Conservation (phyloP, 805 yeast genomes). For the Kazachstania viticola region DNA sequence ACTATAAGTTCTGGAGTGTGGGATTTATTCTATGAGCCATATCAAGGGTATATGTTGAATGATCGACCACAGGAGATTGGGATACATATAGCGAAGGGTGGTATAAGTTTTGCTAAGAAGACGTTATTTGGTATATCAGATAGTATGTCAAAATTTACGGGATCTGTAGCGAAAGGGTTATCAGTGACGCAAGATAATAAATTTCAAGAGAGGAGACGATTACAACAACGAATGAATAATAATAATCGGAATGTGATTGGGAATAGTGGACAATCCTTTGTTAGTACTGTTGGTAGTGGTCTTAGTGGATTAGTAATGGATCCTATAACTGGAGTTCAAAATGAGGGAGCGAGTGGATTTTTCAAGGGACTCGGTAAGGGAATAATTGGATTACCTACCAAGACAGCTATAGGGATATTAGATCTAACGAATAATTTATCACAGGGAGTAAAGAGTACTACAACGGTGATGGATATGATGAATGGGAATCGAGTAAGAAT, state of each 20-base stretch:
- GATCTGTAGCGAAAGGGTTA: conserved; percentile 88
- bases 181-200: conserved; percentile 78
- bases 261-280: conserved; percentile 78
- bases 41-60: conserved; percentile 86
- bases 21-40: conserved; percentile 95
- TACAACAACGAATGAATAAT: conserved; percentile 61
- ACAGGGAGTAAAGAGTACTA: conserved; percentile 87
- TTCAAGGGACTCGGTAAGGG: conserved; percentile 92
- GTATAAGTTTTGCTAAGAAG: conserved; percentile 84
- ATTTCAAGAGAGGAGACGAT: conserved; percentile 72
- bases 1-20: conserved; percentile 88
- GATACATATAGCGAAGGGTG: conserved; percentile 91
- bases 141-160: conserved; percentile 84
- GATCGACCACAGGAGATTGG: conserved; percentile 96
- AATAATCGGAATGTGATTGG: conserved; percentile 80
- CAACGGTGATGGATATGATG: conserved; percentile 77
- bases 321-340: conserved; percentile 82
- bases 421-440: conserved; percentile 88
- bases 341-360: conserved; percentile 85
- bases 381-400: conserved; percentile 89
- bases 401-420: conserved; percentile 88
- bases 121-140: conserved; percentile 92
- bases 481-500: conserved; percentile 70
- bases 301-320: conserved; percentile 81
- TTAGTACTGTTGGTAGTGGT: conserved; percentile 81